phyloP scores from a whole-genome alignment of 352 stramenopile species.

The Globisporangium cederbergense region DNA sequence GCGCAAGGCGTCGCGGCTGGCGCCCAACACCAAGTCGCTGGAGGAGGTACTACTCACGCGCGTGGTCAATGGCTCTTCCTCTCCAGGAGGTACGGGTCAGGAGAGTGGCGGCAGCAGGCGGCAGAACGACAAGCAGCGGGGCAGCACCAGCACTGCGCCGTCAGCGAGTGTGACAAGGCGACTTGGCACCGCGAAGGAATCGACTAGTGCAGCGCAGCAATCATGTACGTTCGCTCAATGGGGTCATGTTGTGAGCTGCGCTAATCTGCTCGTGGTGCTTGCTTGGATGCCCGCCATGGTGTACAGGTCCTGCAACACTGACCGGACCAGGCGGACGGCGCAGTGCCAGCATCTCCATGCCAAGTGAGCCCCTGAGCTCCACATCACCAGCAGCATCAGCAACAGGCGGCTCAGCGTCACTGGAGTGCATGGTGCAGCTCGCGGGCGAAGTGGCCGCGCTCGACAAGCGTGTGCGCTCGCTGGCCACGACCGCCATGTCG shows the following conservation, averaged over 20 bases:
- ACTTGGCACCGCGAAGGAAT: background rate
- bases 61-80: conserved; percentile 22
- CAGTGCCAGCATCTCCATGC: background rate
- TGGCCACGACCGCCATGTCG: conserved; percentile 2
- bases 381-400: background rate
- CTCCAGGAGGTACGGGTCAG: background rate
- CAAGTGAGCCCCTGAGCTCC: background rate
- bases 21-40: conserved; percentile 52
- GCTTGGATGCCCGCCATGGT: too few relatives aligned
- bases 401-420: background rate
- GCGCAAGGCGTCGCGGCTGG: conserved; percentile 48
- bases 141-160: background rate
- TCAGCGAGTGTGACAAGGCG: background rate
- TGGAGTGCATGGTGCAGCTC: conserved; percentile 23
- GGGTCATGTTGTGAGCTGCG: background rate
- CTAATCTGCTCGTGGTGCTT: background rate
- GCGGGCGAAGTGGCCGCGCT: conserved; percentile 23
- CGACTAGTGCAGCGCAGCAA: background rate
- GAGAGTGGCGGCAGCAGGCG: background rate
- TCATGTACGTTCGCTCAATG: background rate
- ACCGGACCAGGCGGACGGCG: background rate
- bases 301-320: conserved; percentile 1
- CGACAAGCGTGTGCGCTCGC: conserved; percentile 21
- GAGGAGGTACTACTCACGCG: conserved; percentile 68
- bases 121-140: conserved; percentile 1